phyloP scores from a whole-genome alignment of 2,329 filamentous ascomycete genomes.

The Triangularia verruculosa region DNA sequence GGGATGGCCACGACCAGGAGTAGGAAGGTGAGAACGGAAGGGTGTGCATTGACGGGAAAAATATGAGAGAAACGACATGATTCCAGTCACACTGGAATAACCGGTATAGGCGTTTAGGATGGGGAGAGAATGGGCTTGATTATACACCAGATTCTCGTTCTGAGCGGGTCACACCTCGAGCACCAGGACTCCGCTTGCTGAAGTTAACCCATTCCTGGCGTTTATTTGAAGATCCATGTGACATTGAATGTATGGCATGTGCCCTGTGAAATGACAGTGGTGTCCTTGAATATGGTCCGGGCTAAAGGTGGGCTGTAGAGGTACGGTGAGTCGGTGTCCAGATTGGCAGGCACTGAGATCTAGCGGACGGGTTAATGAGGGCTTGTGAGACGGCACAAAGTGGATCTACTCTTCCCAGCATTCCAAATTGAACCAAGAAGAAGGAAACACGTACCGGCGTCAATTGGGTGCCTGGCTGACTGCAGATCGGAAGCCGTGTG shows the following conservation, averaged over 20 bases:
- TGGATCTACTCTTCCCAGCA: slow-evolving; percentile 13
- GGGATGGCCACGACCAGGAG: background rate
- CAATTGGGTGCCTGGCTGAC: slow-evolving; percentile 11
- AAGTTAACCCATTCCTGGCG: background rate
- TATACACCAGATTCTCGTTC: background rate
- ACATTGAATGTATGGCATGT: background rate
- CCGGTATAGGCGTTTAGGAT: background rate
- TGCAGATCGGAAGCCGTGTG: slow-evolving; percentile 17
- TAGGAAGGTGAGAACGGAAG: background rate
- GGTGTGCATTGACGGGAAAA: background rate
- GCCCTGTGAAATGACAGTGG: background rate
- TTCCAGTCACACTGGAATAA: background rate
- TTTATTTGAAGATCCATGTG: background rate
- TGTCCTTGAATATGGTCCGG: background rate
- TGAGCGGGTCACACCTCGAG: background rate
- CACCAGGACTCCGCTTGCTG: background rate
- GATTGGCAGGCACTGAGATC: slow-evolving; percentile 6
- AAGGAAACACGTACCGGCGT: slow-evolving; percentile 17
- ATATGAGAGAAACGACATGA: background rate
- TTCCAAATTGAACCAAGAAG: slow-evolving; percentile 22
- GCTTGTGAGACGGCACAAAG: slow-evolving; percentile 12
- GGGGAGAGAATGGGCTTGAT: background rate
- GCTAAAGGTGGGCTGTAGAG: background rate
- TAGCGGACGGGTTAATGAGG: background rate
- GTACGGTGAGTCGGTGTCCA: slow-evolving; percentile 6